These are phyloP conservation scores for Torrubiellomyces zombiae DNA, from an alignment of 2,329 filamentous ascomycete species.

Conservation along the genomic window DNA sequence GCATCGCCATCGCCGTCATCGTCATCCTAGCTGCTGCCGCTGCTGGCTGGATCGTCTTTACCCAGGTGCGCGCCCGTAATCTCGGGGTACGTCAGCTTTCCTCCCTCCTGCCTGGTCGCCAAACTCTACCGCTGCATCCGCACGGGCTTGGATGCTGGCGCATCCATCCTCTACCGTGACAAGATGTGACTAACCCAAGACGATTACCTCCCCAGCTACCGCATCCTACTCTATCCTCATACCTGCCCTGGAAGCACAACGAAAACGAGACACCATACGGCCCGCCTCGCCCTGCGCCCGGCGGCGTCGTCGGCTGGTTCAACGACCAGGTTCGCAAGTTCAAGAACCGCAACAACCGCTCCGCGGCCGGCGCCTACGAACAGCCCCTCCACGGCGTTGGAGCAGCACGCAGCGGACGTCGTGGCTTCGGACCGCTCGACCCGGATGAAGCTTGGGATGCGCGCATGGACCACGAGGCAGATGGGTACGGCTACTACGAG, in stretches of 20 bases:
- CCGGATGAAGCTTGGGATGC: slow-evolving; percentile 79
- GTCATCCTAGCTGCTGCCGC: slow-evolving; percentile 40
- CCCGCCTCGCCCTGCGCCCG: slow-evolving; percentile 35
- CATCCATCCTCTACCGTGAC: no score
- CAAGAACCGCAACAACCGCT: slow-evolving; percentile 47
- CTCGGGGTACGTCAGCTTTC: slow-evolving; percentile 42
- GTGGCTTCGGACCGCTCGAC: slow-evolving; percentile 53
- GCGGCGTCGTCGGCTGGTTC: slow-evolving; percentile 58
- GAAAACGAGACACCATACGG: slow-evolving; percentile 29
- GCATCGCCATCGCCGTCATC: slow-evolving; percentile 58
- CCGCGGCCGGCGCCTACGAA: slow-evolving; percentile 58
- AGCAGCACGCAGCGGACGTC: slow-evolving; percentile 23
- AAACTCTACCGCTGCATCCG: no score
- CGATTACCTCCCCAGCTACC: slow-evolving; percentile 40
- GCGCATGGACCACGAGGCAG: slow-evolving; percentile 57
- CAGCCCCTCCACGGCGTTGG: slow-evolving; percentile 29
- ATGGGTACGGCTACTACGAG: slow-evolving; percentile 55
- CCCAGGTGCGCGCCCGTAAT: slow-evolving; percentile 54
- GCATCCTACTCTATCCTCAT: slow-evolving; percentile 47
- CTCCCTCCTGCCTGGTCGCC: neutral
- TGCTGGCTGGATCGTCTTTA: slow-evolving; percentile 52
- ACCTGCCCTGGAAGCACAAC: slow-evolving; percentile 51
- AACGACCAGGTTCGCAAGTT: slow-evolving; percentile 47
- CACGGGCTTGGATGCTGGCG: no score
- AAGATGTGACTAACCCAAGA: no score